These are phyloP conservation scores for Salicornia ramosissima DNA, from an alignment of 148 eudicot genomes.

Conservation along the genomic window DNA sequence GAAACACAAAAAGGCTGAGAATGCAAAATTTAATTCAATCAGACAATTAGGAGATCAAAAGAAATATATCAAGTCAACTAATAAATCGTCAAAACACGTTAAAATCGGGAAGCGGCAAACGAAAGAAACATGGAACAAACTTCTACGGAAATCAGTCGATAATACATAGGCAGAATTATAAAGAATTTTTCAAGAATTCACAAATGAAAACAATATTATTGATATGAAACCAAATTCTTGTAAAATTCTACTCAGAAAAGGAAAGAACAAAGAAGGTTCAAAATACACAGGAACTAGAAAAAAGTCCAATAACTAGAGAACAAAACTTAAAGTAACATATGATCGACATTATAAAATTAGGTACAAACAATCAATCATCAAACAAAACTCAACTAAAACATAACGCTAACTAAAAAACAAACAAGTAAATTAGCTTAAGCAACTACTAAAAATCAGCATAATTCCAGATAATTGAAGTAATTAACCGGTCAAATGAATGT, in stretches of 20 bases:
- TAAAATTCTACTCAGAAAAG: neutral
- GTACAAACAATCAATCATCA: neutral
- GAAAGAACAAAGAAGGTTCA: neutral
- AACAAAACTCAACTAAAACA: constrained; percentile 4
- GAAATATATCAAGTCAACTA: constrained; percentile 6
- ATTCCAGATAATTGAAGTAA: neutral
- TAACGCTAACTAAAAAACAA: neutral
- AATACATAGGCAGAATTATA: no score
- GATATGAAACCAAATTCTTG: neutral
- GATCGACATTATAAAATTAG: neutral
- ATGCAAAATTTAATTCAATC: neutral
- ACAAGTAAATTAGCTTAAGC: neutral
- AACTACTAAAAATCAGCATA: neutral
- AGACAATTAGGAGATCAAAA: constrained; percentile 1
- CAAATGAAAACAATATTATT: neutral
- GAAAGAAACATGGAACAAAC: neutral
- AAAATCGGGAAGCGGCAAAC: neutral
- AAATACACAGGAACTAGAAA: constrained; percentile 1
- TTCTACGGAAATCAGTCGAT: neutral
- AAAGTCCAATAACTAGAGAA: neutral
- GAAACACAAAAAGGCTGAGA: neutral
- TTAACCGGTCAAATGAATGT: constrained; percentile 9
- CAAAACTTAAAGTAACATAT: neutral
- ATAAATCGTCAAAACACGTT: constrained; percentile 10
- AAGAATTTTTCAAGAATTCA: neutral